Base-by-base conservation (phyloP, 1,139 yeast species). In the Protomyces inundatus region DNA sequence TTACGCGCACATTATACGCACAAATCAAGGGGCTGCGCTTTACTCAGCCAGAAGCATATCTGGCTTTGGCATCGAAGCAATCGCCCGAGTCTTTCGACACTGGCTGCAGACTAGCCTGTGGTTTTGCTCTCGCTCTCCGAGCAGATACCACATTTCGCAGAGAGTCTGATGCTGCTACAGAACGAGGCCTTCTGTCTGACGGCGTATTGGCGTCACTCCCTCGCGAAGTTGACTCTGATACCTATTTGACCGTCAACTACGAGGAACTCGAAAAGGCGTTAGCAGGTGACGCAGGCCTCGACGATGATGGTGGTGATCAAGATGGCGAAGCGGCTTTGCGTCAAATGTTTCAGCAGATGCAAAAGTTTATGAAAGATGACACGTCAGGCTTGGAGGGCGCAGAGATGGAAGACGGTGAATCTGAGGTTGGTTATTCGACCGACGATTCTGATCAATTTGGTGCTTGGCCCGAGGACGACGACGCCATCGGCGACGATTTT, bases 401-500 rank as follows among this genome's bases (percentile, higher is more conserved):
- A 9, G 61, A 65, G 35, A 58, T 55, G 23, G 70, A 67, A 6
- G 68, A 67, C 56, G 66, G 63, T 12, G 64, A 55, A 6, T 16
- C n/a, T 33, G 64, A 36, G n/a, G 64, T 54, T 23, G 59, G 36
- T 2, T 68, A 65, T 7, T 64, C 64, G 16, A 60, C 40, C 12
- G 70, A 69, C n/a, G 70, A 66, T 2, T 69, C 67, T 40, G 72
- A 68, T 10, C 66, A 66, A 7, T 65, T 54, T 10, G 65, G 66
- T 1, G n/a, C 9, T 16, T 23, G 16, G 30, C n/a, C 48, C 10
- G 72, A 71, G 1, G 68, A 66, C 2, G 68, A 67, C 23, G 68
- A 42, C 14, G 76, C 76, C 52, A 73, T 77, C 4, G 80, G 74
- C 57, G 80, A 84, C 12, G 82, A 81, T 69, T 86, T 83, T 66